Conservation (phyloP, 805 yeast species). For the Millerago galiae region DNA sequence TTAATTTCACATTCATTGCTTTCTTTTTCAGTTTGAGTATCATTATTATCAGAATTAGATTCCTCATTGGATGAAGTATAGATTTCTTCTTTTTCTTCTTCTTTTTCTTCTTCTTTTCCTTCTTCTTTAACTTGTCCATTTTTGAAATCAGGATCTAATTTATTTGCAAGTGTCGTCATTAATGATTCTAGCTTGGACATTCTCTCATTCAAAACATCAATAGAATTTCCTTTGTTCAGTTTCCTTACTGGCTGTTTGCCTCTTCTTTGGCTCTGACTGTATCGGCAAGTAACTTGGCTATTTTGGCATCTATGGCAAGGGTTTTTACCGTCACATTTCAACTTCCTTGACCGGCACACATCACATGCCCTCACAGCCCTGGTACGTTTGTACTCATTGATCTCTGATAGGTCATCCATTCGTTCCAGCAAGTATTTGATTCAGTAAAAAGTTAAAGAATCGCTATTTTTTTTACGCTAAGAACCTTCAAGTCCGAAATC, state of each 20-base stretch:
- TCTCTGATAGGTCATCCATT: background rate
- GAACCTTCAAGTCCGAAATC: too few relatives aligned
- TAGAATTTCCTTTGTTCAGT: background rate
- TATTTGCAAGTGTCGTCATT: slow-evolving; percentile 23
- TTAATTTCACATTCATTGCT: too few relatives aligned
- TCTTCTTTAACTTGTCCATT: background rate
- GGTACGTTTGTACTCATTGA: slow-evolving; percentile 22
- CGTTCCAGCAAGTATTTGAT: background rate
- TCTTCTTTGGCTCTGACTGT: slow-evolving; percentile 10
- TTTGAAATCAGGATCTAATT: slow-evolving; percentile 11
- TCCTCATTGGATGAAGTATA: background rate
- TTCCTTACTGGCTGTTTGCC: slow-evolving; percentile 1
- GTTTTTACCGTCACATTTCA: slow-evolving; percentile 73
- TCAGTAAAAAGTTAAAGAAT: too few relatives aligned
- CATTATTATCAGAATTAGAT: background rate
- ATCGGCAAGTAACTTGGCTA: slow-evolving; percentile 40
- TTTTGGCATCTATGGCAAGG: slow-evolving; percentile 82
- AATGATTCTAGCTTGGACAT: slow-evolving; percentile 29
- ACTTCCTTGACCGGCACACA: slow-evolving; percentile 58
- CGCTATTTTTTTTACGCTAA: too few relatives aligned
- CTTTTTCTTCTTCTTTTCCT: too few relatives aligned
- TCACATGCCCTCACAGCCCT: slow-evolving; percentile 39
- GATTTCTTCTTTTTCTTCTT: background rate
- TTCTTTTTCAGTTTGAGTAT: too few relatives aligned
- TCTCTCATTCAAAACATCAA: slow-evolving; percentile 23